A percentile compares a stretch with the other conserved stretches of the same genome.
Evolutionary conservation across 345 rosid species (phyloP).

Genomic region (Brassica rapa): DNA sequence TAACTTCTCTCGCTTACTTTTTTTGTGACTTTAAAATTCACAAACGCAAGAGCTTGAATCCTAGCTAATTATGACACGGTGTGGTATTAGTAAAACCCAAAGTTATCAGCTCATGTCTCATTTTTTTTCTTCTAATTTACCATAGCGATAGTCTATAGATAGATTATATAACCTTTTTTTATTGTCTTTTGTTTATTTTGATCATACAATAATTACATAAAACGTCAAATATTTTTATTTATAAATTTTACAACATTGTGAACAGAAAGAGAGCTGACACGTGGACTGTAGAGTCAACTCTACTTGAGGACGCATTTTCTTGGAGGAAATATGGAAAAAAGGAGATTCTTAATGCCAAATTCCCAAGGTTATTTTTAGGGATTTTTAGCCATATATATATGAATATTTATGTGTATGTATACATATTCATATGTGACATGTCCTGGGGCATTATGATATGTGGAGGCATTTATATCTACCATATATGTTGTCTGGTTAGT

Average conservation of each 20-base stretch:
- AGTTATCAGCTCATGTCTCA: not conserved
- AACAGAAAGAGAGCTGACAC: not conserved
- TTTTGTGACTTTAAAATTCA: not conserved
- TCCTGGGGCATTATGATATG: not conserved
- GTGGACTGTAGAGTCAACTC: not conserved
- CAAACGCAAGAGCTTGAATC: not conserved
- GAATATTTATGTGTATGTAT: not conserved
- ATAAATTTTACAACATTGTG: not conserved
- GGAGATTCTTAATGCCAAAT: not conserved
- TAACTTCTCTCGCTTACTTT: not conserved
- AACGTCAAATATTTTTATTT: not conserved
- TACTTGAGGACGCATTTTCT: not conserved
- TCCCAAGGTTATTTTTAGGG: not conserved
- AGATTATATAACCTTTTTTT: not conserved
- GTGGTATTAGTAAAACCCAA: not conserved
- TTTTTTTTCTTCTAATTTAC: not conserved
- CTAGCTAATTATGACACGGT: not conserved
- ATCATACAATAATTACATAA: not conserved
- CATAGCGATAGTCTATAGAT: not conserved
- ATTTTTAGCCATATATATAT: not conserved
- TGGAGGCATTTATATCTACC: not conserved
- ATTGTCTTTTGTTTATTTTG: not conserved
- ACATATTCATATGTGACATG: not conserved
- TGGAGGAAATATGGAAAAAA: not conserved
- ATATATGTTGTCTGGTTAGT: not conserved